Evolutionary conservation across 2,329 filamentous ascomycete species (phyloP), one percentile per base, ranked within the genome.

Genomic region (Beauveria australis): DNA sequence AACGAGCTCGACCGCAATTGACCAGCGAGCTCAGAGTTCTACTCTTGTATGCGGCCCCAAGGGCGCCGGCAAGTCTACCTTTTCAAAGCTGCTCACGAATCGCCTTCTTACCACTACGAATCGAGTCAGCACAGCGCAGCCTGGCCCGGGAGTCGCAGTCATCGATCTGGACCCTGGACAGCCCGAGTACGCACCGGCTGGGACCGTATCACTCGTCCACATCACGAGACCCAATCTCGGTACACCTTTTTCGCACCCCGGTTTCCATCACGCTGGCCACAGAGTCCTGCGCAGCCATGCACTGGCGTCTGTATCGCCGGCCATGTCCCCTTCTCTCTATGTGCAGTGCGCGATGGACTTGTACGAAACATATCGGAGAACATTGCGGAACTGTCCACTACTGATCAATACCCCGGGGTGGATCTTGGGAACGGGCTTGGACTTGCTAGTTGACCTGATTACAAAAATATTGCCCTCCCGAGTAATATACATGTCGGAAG

Each of bases 131-230:
- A 26, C 41, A n/a, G 65, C 66, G 43, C 66, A 62, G 10, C n/a
- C 40, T 18, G 18, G 28, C 22, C 19, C 62, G 1, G 68, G 69
- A 18, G 76, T 88, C 28, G 80, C 78, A 59, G 76, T 88, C n/a
- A 78, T 94, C 7, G 90, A 94, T 66, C 77, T 93, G 10, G 89
- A 94, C 68, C 88, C 89, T 1, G 87, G 86, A 0, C 89, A 92
- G 67, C 88, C 89, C 3, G 89, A 92, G 68, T 92, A 88, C 69
- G 83, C 82, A 0, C 80, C 86, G 1, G 82, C 86, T 0, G 89
- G 89, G 0, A 85, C 88, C 16, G 68, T 93, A 22, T 89, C 89
- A 1, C 81, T 93, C 4, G 75, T 87, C 16, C 78, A 82, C 30
- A 73, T 92, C 12, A 77, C 75, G 1, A 72, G 78, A 33, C 83